Conservation (phyloP, 306 rosid genomes). For the Quillaja saponaria region DNA sequence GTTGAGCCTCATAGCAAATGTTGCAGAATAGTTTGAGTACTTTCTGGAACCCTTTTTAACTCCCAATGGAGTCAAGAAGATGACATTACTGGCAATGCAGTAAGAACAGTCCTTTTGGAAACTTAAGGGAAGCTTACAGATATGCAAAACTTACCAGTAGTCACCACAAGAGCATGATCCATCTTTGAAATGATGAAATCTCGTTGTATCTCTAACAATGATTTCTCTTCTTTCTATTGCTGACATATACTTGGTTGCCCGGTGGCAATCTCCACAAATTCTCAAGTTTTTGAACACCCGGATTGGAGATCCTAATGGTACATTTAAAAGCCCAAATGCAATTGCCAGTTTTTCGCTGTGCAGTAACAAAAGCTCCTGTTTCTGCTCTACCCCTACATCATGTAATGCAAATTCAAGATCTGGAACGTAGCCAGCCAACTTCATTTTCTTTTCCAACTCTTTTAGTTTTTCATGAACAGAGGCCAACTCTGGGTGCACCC, state of each 20-base stretch:
- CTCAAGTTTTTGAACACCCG: constrained; percentile 82
- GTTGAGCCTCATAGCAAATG: too few species aligned
- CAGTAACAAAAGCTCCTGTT: constrained; percentile 71
- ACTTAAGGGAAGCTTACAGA: too few species aligned
- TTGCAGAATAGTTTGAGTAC: too few species aligned
- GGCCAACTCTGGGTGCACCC: constrained; percentile 66
- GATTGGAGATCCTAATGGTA: constrained; percentile 57
- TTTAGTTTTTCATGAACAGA: constrained; percentile 60
- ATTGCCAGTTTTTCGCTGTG: constrained; percentile 90
- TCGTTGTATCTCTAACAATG: constrained; percentile 73
- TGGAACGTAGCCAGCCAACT: constrained; percentile 73
- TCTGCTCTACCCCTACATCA: constrained; percentile 78
- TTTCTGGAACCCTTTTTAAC: too few species aligned
- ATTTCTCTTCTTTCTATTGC: constrained; percentile 77
- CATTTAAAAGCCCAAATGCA: constrained; percentile 70
- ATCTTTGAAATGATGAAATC: constrained; percentile 85
- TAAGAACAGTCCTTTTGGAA: too few species aligned
- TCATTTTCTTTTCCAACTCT: constrained; percentile 67
- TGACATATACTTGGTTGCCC: constrained; percentile 76
- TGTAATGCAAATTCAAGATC: constrained; percentile 87
- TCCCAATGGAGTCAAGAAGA: too few species aligned
- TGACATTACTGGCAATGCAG: too few species aligned
- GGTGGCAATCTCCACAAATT: constrained; percentile 88
- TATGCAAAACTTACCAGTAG: constrained; percentile 73
- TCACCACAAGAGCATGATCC: constrained; percentile 80